Evolutionary conservation across 2,329 filamentous ascomycete species (phyloP).

Genomic region (Acrodontium crateriforme): DNA sequence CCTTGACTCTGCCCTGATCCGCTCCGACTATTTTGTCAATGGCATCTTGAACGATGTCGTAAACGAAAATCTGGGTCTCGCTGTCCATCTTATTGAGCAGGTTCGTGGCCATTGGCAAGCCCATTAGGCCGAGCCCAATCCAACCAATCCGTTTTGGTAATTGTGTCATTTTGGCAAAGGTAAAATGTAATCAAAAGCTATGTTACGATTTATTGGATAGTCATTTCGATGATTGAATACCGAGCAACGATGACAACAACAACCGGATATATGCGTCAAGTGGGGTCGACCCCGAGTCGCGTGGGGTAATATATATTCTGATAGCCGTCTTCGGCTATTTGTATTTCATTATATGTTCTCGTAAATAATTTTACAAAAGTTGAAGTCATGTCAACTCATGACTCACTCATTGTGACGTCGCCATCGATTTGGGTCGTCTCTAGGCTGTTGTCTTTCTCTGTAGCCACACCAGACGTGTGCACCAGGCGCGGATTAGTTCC

Average conservation of each 20-base stretch:
- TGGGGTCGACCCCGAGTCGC: background rate
- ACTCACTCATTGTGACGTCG: slow-evolving; percentile 1
- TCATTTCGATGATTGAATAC: too few relatives aligned
- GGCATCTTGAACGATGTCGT: slow-evolving; percentile 32
- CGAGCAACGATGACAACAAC: too few relatives aligned
- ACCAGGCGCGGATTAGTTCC: background rate
- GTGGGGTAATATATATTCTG: too few relatives aligned
- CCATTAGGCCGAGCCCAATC: slow-evolving; percentile 44
- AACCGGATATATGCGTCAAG: slow-evolving; percentile 1
- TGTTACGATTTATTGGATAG: too few relatives aligned
- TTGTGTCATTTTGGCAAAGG: too few relatives aligned
- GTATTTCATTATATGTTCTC: too few relatives aligned
- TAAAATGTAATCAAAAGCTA: too few relatives aligned
- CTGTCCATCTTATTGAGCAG: slow-evolving; percentile 33
- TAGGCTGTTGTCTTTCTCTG: slow-evolving; percentile 1
- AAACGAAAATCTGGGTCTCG: slow-evolving; percentile 33
- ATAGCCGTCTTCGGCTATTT: too few relatives aligned
- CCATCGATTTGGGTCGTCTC: background rate
- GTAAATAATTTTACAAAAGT: too few relatives aligned
- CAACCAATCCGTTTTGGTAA: slow-evolving; percentile 29
- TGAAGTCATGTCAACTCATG: background rate
- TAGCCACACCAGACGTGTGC: background rate
- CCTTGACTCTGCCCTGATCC: slow-evolving; percentile 26
- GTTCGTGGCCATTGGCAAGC: slow-evolving; percentile 38
- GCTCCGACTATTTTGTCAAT: slow-evolving; percentile 30